Conservation (phyloP, 2,329 filamentous ascomycete genomes). For the Xylariaceae sp. region DNA sequence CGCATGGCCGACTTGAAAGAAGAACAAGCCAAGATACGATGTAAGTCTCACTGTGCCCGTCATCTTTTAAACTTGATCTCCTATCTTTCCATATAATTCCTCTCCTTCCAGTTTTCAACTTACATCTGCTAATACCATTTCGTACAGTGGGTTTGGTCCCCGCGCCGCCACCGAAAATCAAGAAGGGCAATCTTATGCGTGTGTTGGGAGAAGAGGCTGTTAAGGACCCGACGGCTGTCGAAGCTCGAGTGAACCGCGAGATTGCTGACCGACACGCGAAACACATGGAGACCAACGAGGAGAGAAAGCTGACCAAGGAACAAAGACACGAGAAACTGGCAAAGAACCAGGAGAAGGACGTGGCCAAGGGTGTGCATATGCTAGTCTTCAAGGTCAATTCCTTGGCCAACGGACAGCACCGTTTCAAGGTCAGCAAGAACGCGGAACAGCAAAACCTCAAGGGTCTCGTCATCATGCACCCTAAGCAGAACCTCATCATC, state of each 20-base stretch:
- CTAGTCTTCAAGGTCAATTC: slow-evolving; percentile 85
- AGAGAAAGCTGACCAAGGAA: slow-evolving; percentile 83
- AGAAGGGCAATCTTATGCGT: slow-evolving; percentile 95
- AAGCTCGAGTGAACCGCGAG: slow-evolving; percentile 87
- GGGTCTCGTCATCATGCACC: slow-evolving; percentile 87
- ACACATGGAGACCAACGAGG: slow-evolving; percentile 75
- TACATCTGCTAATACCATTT: slow-evolving; percentile 1
- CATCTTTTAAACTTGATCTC: background rate
- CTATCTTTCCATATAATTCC: background rate
- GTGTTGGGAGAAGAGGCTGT: slow-evolving; percentile 87
- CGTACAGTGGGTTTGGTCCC: slow-evolving; percentile 68
- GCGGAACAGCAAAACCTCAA: slow-evolving; percentile 84
- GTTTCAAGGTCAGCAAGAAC: slow-evolving; percentile 89
- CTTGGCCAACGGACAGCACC: slow-evolving; percentile 86
- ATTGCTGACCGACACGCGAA: slow-evolving; percentile 79
- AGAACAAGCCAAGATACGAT: slow-evolving; percentile 88
- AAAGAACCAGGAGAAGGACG: slow-evolving; percentile 79
- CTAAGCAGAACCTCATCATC: slow-evolving; percentile 80
- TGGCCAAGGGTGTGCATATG: slow-evolving; percentile 76
- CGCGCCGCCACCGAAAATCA: slow-evolving; percentile 90
- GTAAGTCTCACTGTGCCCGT: slow-evolving; percentile 9
- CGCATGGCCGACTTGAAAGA: slow-evolving; percentile 93
- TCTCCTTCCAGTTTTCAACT: background rate
- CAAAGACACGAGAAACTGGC: slow-evolving; percentile 78
- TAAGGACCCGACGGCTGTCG: slow-evolving; percentile 94